Base-by-base conservation (phyloP, 2,329 filamentous ascomycete species). In the Piedraia hortae region DNA sequence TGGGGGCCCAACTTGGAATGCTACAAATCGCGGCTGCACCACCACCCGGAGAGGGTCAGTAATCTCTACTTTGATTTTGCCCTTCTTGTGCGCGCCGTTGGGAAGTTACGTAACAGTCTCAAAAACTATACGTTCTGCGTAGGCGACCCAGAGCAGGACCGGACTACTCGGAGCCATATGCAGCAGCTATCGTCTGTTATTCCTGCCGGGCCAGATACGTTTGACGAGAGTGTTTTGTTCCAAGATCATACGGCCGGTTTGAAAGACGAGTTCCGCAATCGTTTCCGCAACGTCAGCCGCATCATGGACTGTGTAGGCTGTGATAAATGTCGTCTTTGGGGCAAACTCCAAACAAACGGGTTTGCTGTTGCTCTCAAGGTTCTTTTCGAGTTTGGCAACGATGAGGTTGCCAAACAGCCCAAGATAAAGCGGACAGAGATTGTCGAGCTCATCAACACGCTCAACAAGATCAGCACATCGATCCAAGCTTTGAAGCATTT, bases 1-100 rank as follows among this genome's bases (percentile, higher is more conserved):
- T 97, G 85, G 85, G 64, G 69, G 21, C 80, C 78, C 12, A 97
- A 97, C 38, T 45, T 89, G 24, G 54, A 66, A 30, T 97, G 85
- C 54, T 97, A 90, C 56, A 65, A 73, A 40, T 53, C 66, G 15
- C 66, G 85, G n/a, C 59, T 97, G 9, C 74, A 90, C 45, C 54
- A 58, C 11, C 64, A 73, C 42, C 77, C 82, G 0, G 85, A 97
- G 34, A 72, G 82, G 28, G 73, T 97, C 39, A 85, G 80, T 34
- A 97, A 97, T 46, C 58, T 97, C 21, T 97, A 97, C 53, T 97
- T 97, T 54, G 93, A 97, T 59, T 97, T 90, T 41, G 85, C 85
- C 1, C 59, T 97, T n/a, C 58, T 97, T 18, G 71, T 82, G 12
- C 72, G 85, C 21, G 85, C 85, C 7, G 62, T 93, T 18, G 72